phyloP scores from a whole-genome alignment of 805 yeast species.

The Saccharomycopsis vini region DNA sequence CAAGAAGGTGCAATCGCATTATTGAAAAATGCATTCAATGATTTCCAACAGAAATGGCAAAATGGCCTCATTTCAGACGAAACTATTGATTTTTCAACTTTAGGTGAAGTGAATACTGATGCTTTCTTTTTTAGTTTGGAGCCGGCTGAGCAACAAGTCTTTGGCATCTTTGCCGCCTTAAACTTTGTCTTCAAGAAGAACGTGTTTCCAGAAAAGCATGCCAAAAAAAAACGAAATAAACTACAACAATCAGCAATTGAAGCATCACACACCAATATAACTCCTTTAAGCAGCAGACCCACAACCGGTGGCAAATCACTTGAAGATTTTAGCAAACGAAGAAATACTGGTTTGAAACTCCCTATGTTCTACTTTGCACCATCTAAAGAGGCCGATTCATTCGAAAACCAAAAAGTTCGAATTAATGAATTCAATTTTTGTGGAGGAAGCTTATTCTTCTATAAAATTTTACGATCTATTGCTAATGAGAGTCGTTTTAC shows the following conservation, averaged over 20 bases:
- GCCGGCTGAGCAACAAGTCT: background rate
- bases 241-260: background rate
- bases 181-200: background rate
- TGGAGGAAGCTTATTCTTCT: background rate
- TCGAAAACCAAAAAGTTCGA: background rate
- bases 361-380: background rate
- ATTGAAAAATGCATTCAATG: background rate
- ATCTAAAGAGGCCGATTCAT: background rate
- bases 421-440: background rate
- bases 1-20: too few relatives aligned
- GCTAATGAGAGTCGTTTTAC: background rate
- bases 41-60: background rate
- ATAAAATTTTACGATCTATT: background rate
- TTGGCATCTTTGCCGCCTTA: background rate
- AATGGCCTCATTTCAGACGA: background rate
- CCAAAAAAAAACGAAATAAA: background rate
- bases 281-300: background rate
- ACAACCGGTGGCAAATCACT: background rate
- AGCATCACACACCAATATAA: background rate
- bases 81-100: background rate
- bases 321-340: background rate
- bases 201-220: background rate
- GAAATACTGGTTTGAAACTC: background rate
- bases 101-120: background rate
- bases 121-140: background rate